Base-by-base conservation (phyloP, 75 land plant species). In the Cupressus sempervirens region DNA sequence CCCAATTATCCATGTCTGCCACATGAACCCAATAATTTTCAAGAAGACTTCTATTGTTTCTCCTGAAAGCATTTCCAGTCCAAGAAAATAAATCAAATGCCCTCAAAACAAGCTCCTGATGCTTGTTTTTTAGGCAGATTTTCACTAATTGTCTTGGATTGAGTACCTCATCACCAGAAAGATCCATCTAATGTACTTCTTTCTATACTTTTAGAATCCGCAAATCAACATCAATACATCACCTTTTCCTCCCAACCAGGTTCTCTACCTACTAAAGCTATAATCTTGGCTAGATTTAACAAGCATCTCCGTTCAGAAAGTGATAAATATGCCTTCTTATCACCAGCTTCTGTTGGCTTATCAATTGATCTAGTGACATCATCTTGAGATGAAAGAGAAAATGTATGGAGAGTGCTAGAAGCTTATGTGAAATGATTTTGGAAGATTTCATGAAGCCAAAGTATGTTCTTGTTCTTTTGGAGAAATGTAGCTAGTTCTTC, bases 361-460 rank as follows among this genome's bases (percentile, higher is more conserved):
- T 83, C 90, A 58, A 0, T 58, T 20, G 80, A 32, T 80, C 80
- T 36, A 38, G 70, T 34, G 18, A 87, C 83, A 23, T 32, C 76
- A 26, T 89, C 86, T 84, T 89, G 84, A 15, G 86, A 87, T 83
- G 94, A 93, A 84, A 98, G 89, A 82, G 99, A 93, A 81, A 95
- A 88, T 34, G 81, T 76, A 86, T 94, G 98, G 86, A 98, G 93
- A 54, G 98, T 95, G 83, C 88, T 92, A 52, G 99, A 95, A 84
- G 99, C 99, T 76, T 87, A 83, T 30, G 93, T 89, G 89, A 94
- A 98, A 3, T 88, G 90, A 82, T 92, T 87, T 70, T 96, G 83
- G 79, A 87, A 93, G 38, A 98, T 53, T 43, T 98, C 94, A 93
- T 98, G 99, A 89, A 98, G 95, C 99, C 99, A 98, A 15, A 90